Evolutionary conservation across 2,329 filamentous ascomycete genomes (phyloP), one percentile per base, ranked within the genome.

Genomic region (Aspergillus oerlinghausenensis): DNA sequence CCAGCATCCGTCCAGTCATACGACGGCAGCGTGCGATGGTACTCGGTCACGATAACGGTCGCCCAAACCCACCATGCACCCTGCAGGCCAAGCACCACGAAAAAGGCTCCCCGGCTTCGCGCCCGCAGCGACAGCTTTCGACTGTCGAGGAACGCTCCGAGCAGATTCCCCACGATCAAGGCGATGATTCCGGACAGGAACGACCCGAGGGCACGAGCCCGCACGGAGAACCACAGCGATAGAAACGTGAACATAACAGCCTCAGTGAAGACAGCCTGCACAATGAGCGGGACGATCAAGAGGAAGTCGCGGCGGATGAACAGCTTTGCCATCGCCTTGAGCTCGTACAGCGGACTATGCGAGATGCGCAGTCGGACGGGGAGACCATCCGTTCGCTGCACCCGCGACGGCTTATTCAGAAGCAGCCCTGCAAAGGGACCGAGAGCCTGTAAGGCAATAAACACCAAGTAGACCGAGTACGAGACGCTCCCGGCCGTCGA

Each of bases 11-110:
- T 65, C 88, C 88, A 91, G 69, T 91, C 88, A 62, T 84, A 87
- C 0, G 79, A 82, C 0, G 87, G 87, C 19, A 77, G 73, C 0
- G 80, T 82, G 10, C 74, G 70, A 17, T 77, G 77, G 68, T 84
- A 90, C 29, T 82, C 76, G 0, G 86, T 85, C 0, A 85, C 85
- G 2, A 88, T 71, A 2, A 90, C 73, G 0, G 87, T 88, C 0
- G 82, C 83, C 88, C 88, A 91, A 3, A 84, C 77, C 88, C 88
- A 91, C 82, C 86, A 89, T 0, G 77, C 86, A 0, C 87, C 87
- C 63, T 89, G 86, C 0, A 88, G 64, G 0, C 52, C 60, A 14
- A 77, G 68, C 0, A 79, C 73, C 17, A 81, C 75, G 29, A 73
- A 76, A 63, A 88, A 89, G 0, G 83, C 77, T 3, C 69, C 76